These are phyloP conservation scores for Ustilago loliicola DNA, from an alignment of 1,284 basidiomycete species.

Conservation along the genomic window DNA sequence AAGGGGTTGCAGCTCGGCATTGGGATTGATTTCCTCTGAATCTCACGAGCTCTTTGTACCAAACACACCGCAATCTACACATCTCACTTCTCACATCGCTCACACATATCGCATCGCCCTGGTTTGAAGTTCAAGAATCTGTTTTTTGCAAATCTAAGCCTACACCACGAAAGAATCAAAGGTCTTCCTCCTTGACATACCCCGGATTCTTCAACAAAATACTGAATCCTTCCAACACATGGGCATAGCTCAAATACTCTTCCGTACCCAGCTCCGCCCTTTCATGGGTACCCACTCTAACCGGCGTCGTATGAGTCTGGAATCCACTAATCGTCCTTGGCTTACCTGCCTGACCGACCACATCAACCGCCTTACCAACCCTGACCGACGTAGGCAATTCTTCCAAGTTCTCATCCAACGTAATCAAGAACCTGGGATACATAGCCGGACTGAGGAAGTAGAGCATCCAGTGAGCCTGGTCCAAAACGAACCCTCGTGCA, in stretches of 20 bases:
- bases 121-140: not conserved
- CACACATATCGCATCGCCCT: not conserved
- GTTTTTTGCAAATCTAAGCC: not conserved
- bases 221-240: constrained; percentile 70
- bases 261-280: constrained; percentile 96
- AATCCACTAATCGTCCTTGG: constrained; percentile 70
- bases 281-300: constrained; percentile 91
- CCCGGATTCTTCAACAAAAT: constrained; percentile 72
- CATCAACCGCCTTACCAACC: constrained; percentile 81
- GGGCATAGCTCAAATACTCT: constrained; percentile 91
- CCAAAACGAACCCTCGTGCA: constrained; percentile 91
- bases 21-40: constrained; percentile 74
- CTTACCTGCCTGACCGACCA: constrained; percentile 71
- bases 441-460: constrained; percentile 95
- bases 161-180: constrained; percentile 17
- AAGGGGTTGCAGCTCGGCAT: constrained; percentile 92
- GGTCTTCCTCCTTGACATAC: constrained; percentile 68
- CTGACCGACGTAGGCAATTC: constrained; percentile 89
- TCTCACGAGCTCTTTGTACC: not conserved
- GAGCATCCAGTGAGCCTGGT: constrained; percentile 98
- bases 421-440: constrained; percentile 98
- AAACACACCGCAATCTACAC: not conserved
- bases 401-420: constrained; percentile 82
- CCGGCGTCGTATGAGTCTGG: constrained; percentile 93
- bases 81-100: not conserved